Conservation (phyloP, 1,284 basidiomycete species). For the Calocybe gambosa region DNA sequence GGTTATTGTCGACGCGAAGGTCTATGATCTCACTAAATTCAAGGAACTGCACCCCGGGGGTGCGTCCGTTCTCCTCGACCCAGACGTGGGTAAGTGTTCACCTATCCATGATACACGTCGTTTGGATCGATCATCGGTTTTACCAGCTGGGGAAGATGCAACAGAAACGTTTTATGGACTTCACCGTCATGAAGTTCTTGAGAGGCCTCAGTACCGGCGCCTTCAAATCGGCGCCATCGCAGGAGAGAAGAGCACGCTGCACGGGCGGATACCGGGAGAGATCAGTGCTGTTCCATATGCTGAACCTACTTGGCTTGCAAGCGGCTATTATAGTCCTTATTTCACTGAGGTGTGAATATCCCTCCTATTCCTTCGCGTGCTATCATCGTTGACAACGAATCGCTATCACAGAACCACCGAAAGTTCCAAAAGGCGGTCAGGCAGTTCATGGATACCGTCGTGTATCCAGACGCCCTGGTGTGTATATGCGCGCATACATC, state of each 20-base stretch:
- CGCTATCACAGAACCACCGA: constrained; percentile 35
- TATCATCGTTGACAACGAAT: not conserved
- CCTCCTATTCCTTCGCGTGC: not conserved
- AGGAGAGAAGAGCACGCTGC: constrained; percentile 56
- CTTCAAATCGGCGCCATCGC: constrained; percentile 67
- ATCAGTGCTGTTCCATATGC: constrained; percentile 75
- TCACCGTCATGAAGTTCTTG: constrained; percentile 75
- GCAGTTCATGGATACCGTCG: constrained; percentile 49
- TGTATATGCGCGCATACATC: not conserved
- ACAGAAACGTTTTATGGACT: constrained; percentile 84
- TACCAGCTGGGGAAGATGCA: constrained; percentile 71
- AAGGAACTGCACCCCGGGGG: constrained; percentile 80
- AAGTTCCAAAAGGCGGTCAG: constrained; percentile 54
- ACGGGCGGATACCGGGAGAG: constrained; percentile 47
- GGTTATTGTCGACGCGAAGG: constrained; percentile 79
- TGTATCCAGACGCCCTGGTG: constrained; percentile 50
- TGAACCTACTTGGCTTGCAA: constrained; percentile 74
- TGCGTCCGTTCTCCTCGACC: constrained; percentile 55
- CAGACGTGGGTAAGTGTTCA: constrained; percentile 51
- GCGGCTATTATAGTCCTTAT: constrained; percentile 63
- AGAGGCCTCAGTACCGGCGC: constrained; percentile 66
- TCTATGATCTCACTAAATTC: constrained; percentile 79
- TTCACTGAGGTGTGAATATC: constrained; percentile 49
- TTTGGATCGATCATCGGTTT: constrained; percentile 20
- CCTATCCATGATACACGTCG: not conserved